Percentiles rank a stretch among this genome's conserved stretches.
Evolutionary conservation across 176 grass and related monocot genomes (phyloP).

Genomic region (Thalia dealbata): DNA sequence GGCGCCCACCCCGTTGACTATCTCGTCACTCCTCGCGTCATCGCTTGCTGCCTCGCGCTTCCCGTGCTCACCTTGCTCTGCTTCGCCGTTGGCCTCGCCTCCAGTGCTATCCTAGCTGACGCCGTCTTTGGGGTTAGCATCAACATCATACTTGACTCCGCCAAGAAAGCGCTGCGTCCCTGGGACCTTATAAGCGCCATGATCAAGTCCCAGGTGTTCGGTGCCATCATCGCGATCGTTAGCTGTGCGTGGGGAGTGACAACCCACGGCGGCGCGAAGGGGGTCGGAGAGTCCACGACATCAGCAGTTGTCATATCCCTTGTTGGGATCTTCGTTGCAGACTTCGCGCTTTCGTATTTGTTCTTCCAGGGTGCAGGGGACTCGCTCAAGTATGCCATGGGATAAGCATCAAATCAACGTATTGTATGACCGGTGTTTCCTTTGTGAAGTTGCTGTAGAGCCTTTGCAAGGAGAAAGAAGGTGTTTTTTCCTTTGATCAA

Average conservation of each 20-base stretch:
- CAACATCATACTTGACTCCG: slow-evolving; percentile 98
- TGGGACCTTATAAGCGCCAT: slow-evolving; percentile 89
- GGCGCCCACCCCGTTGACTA: slow-evolving; percentile 81
- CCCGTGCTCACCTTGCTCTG: slow-evolving; percentile 73
- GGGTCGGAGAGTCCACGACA: slow-evolving; percentile 86
- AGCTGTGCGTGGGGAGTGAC: slow-evolving; percentile 97
- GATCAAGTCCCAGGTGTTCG: slow-evolving; percentile 91
- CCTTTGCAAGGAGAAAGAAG: not conserved
- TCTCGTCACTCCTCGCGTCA: slow-evolving; percentile 73
- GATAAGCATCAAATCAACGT: slow-evolving; percentile 24
- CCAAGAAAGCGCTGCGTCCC: slow-evolving; percentile 63
- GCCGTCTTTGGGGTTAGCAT: slow-evolving; percentile 78
- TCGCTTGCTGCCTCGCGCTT: slow-evolving; percentile 74
- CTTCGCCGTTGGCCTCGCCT: slow-evolving; percentile 75
- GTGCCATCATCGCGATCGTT: slow-evolving; percentile 68
- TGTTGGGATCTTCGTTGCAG: slow-evolving; percentile 74
- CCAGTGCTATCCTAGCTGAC: slow-evolving; percentile 75
- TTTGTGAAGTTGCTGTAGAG: not conserved
- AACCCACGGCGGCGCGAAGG: slow-evolving; percentile 84
- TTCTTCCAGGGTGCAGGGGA: slow-evolving; percentile 97
- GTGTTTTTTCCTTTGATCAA: not conserved
- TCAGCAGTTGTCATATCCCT: slow-evolving; percentile 88
- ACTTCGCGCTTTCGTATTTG: slow-evolving; percentile 61
- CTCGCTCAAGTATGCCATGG: slow-evolving; percentile 87
- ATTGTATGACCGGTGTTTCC: not conserved